Base-by-base conservation (phyloP, 306 rosid species). In the Luffa aegyptiaca region DNA sequence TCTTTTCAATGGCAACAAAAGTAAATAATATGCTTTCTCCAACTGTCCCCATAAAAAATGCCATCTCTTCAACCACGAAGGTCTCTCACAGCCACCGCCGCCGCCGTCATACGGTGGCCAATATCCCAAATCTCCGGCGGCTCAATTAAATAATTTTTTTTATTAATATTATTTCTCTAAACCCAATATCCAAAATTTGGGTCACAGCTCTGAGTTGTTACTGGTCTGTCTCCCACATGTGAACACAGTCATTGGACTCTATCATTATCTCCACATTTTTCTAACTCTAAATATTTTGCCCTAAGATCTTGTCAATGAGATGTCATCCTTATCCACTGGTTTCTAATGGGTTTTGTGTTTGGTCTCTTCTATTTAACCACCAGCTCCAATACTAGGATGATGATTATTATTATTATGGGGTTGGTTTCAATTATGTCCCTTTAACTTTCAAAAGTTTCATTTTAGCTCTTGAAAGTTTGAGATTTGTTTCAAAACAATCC, bases 151-250 rank as follows among this genome's bases (percentile, higher is more conserved):
- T 26, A 26, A 26, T 26, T 26, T 26, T 26, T 26, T 0, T 26
- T 26, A 26, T 26, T 26, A 26, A 26, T 26, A 26, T 26, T 26
- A 26, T 26, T 26, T 26, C 42, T 39, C 42, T 48, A 48, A 48
- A 48, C 14, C 39, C 55, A 70, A 45, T 51, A 21, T 35, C 20
- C 59, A 33, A 64, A 36, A 36, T 36, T 37, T 36, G 46, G 48
- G 73, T 66, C 73, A 66, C 73, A 16, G 49, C 31, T 37, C 49
- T 66, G 73, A 8, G 33, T 66, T 37, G 49, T 66, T 66, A 66
- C 31, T 66, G 73, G 73, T 66, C 73, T 66, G 73, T 66, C 31
- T 17, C 49, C 73, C 33, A 37, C 73, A 66, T 66, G 73, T 66
- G 48, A 63, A 18, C 73, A 66, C 73, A 66, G 73, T 39, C 73